Evolutionary conservation across 2,329 filamentous ascomycete species (phyloP).

Genomic region (Botrytis paeoniae): DNA sequence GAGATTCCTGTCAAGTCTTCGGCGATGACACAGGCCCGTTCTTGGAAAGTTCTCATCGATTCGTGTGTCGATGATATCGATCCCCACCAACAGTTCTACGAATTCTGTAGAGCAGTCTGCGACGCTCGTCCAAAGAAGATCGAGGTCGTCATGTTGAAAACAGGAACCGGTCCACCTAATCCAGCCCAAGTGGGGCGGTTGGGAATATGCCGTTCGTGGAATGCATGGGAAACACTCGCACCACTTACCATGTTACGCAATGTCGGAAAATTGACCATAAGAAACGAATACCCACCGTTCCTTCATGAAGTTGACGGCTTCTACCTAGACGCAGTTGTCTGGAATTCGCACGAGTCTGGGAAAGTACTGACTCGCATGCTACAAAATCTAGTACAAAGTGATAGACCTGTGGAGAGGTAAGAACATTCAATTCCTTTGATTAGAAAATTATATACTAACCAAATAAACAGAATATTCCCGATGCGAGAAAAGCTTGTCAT

Average conservation of each 20-base stretch:
- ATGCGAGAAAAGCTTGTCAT: background rate
- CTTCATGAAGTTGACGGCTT: background rate
- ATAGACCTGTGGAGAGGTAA: background rate
- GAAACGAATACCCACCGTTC: background rate
- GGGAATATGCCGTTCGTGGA: background rate
- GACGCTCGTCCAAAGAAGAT: background rate
- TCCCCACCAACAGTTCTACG: background rate
- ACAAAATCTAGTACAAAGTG: background rate
- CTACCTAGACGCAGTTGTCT: background rate
- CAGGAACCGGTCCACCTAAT: background rate
- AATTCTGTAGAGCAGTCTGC: background rate
- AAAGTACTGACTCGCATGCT: background rate
- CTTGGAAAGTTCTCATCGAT: background rate
- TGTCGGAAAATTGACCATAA: background rate
- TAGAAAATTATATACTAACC: background rate
- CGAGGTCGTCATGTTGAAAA: background rate
- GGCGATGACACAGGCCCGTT: background rate
- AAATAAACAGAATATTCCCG: background rate
- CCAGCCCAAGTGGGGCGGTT: background rate
- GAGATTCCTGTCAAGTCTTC: background rate
- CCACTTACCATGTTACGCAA: constrained; percentile 5
- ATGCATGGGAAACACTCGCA: background rate
- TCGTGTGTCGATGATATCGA: background rate
- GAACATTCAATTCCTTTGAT: background rate
- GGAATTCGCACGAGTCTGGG: background rate